These are phyloP conservation scores for Pyrenochaeta sp. DNA, from an alignment of 2,329 filamentous ascomycete genomes.

Conservation along the genomic window DNA sequence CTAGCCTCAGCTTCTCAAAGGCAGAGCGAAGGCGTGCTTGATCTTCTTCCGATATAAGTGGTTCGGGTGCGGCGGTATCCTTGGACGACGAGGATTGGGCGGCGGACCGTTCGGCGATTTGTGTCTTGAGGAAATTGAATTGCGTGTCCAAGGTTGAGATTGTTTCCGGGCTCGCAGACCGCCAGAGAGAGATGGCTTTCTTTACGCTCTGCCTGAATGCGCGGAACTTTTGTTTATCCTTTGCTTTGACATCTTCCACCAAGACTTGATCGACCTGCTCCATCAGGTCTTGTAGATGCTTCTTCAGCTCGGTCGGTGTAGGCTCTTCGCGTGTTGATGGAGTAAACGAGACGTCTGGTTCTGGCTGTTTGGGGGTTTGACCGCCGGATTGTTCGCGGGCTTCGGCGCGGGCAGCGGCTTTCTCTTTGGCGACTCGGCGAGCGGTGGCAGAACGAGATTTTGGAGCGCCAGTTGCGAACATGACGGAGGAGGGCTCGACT, in stretches of 20 bases:
- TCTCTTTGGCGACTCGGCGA: slow-evolving; percentile 40
- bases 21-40: slow-evolving; percentile 63
- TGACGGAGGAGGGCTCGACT: slow-evolving; percentile 86
- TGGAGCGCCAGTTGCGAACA: slow-evolving; percentile 82
- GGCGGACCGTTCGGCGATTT: slow-evolving; percentile 26
- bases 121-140: slow-evolving; percentile 57
- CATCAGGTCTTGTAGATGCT: slow-evolving; percentile 46
- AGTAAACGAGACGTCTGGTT: slow-evolving; percentile 5
- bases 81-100: slow-evolving; percentile 8
- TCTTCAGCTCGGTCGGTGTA: slow-evolving; percentile 42
- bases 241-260: slow-evolving; percentile 67
- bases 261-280: slow-evolving; percentile 68
- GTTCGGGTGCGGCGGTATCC: slow-evolving; percentile 15
- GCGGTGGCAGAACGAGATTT: slow-evolving; percentile 58
- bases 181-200: slow-evolving; percentile 67
- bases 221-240: slow-evolving; percentile 79
- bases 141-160: slow-evolving; percentile 54
- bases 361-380: slow-evolving; percentile 24
- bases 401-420: slow-evolving; percentile 39
- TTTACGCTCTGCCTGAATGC: slow-evolving; percentile 73
- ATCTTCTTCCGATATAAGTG: slow-evolving; percentile 60
- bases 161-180: slow-evolving; percentile 53
- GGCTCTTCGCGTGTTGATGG: slow-evolving; percentile 33
- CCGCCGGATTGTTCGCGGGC: slow-evolving; percentile 30
- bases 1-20: slow-evolving; percentile 70